Evolutionary conservation across 169 alveolate genomes (phyloP).

Genomic region (Eimeria acervulina): DNA sequence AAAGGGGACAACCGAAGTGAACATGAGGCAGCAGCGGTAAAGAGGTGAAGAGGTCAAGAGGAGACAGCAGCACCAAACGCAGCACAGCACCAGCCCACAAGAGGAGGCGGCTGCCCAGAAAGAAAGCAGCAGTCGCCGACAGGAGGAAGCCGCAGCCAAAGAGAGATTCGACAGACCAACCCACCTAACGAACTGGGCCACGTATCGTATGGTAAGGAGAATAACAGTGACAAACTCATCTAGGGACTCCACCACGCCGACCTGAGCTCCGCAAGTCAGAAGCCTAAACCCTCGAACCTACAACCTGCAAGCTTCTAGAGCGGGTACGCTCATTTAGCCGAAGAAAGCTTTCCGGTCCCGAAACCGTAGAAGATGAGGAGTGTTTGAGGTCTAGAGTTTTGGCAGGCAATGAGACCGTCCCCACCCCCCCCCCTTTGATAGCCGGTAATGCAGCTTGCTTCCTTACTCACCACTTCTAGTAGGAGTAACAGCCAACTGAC

Average conservation of each 20-base stretch:
- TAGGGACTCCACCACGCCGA: slow-evolving; percentile 68
- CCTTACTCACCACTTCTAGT: slow-evolving; percentile 74
- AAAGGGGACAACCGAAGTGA: not conserved
- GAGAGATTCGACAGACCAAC: not conserved
- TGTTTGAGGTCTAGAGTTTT: too few species aligned
- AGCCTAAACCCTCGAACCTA: not conserved
- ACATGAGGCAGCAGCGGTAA: not conserved
- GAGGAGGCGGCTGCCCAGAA: not conserved
- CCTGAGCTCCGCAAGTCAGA: slow-evolving; percentile 20
- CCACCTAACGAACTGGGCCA: slow-evolving; percentile 71
- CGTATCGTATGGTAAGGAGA: slow-evolving; percentile 76
- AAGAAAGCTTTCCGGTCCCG: not conserved
- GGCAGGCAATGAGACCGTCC: too few species aligned
- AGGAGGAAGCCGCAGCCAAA: not conserved
- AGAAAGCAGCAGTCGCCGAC: not conserved
- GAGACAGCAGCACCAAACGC: too few species aligned
- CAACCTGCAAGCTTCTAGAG: too few species aligned
- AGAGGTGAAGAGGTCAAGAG: too few species aligned
- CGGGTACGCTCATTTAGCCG: too few species aligned
- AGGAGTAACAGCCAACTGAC: slow-evolving; percentile 80
- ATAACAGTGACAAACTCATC: slow-evolving; percentile 76
- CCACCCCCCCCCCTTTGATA: too few species aligned
- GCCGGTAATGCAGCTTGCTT: not conserved
- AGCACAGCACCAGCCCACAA: not conserved
- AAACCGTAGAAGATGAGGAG: too few species aligned